These are phyloP conservation scores for Blastocystis sp. DNA, from an alignment of 352 stramenopile genomes.

Conservation along the genomic window DNA sequence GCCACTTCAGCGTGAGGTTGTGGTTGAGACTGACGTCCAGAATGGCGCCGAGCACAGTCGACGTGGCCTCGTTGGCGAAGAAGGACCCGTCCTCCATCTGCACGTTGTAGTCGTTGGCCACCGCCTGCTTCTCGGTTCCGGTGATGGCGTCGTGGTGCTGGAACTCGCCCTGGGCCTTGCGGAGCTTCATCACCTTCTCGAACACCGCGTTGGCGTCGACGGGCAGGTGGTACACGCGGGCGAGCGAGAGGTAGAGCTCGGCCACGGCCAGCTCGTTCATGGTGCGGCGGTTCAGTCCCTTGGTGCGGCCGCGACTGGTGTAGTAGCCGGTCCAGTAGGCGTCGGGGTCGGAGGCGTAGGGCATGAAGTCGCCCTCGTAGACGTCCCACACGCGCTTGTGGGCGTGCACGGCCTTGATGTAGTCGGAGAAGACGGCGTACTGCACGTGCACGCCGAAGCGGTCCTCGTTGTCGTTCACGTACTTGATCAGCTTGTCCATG, in stretches of 20 bases:
- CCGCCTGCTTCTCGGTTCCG: slow-evolving; percentile 86
- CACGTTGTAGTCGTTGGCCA: slow-evolving; percentile 87
- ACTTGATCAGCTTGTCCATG: slow-evolving; percentile 89
- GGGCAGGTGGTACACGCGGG: slow-evolving; percentile 53
- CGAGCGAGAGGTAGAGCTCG: slow-evolving; percentile 78
- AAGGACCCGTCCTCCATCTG: slow-evolving; percentile 74
- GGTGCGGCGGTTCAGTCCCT: slow-evolving; percentile 79
- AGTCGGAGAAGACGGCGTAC: slow-evolving; percentile 89
- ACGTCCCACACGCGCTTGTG: slow-evolving; percentile 73
- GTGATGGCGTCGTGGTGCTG: slow-evolving; percentile 91
- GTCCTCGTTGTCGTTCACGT: slow-evolving; percentile 78
- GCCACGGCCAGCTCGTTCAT: slow-evolving; percentile 80
- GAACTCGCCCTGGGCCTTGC: slow-evolving; percentile 80
- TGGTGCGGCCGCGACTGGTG: slow-evolving; percentile 82
- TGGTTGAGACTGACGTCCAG: slow-evolving; percentile 17
- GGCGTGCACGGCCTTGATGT: slow-evolving; percentile 81
- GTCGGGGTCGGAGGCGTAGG: slow-evolving; percentile 82
- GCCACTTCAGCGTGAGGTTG: slow-evolving; percentile 59
- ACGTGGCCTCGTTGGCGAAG: slow-evolving; percentile 53
- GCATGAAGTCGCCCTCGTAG: slow-evolving; percentile 93
- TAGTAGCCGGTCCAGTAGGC: slow-evolving; percentile 94
- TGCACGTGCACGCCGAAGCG: slow-evolving; percentile 80
- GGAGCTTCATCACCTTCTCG: slow-evolving; percentile 66
- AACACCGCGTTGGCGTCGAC: slow-evolving; percentile 62
- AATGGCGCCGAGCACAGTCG: background rate